Percentiles rank a stretch among this genome's conserved stretches.
These are phyloP conservation scores for Fusarium protoensiforme DNA, from an alignment of 2,329 filamentous ascomycete genomes.

Conservation along the genomic window DNA sequence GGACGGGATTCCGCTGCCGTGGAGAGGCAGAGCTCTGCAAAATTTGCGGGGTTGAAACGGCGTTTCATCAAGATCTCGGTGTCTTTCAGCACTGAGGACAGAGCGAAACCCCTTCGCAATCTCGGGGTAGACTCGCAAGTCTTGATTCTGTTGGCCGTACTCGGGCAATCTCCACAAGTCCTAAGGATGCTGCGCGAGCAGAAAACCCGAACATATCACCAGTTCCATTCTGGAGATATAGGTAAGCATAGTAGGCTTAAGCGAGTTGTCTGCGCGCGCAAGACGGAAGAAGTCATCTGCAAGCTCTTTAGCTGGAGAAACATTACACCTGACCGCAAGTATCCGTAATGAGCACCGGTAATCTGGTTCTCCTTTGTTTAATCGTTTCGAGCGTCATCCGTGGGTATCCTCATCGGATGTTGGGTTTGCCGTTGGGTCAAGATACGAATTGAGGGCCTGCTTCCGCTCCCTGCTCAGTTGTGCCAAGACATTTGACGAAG, in stretches of 20 bases:
- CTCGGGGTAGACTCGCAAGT: neutral
- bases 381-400: neutral
- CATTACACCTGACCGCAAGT: slow-evolving; percentile 2
- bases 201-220: neutral
- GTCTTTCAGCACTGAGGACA: neutral
- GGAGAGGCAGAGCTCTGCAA: slow-evolving; percentile 1
- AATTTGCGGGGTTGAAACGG: slow-evolving; percentile 29
- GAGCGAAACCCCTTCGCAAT: neutral
- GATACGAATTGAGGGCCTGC: slow-evolving; percentile 8
- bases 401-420: neutral
- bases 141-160: neutral
- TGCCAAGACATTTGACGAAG: slow-evolving; percentile 29
- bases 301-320: slow-evolving; percentile 6
- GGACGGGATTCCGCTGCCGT: slow-evolving; percentile 10
- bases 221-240: neutral
- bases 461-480: slow-evolving; percentile 21
- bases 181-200: neutral
- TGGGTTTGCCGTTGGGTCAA: neutral
- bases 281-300: slow-evolving; percentile 4
- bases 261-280: neutral
- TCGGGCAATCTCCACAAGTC: neutral
- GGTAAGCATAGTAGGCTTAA: neutral
- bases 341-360: slow-evolving; percentile 5
- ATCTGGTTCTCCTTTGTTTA: neutral
- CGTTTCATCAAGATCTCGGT: slow-evolving; percentile 17